Evolutionary conservation across 768 basidiomycete genomes (phyloP), one percentile per base, ranked within the genome.

Genomic region (Suillus weaverae): DNA sequence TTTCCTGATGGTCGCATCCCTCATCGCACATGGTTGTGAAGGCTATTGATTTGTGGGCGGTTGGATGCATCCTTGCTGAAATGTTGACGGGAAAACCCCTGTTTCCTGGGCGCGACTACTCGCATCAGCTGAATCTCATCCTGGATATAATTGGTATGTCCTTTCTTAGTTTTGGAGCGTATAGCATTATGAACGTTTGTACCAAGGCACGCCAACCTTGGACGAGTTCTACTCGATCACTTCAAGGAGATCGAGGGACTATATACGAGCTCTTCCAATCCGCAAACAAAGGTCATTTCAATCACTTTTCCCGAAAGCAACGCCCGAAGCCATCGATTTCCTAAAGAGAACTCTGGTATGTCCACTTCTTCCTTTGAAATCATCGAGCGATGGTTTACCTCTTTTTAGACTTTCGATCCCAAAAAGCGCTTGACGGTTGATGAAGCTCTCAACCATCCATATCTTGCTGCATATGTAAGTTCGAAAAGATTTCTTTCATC

Each of bases 191-290:
- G 72, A 69, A 50, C 73, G 77, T 20, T 62, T 48, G 36, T 50
- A 68, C 53, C 71, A 65, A 86, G 86, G 88, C 54, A 97, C 94
- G 1, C 94, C 94, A 1, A 90, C 89, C 43, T 81, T 95, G 55
- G 94, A 95, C 66, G 95, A 96, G 73, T 95, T 94, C 75, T 91
- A 95, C 77, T 87, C 91, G 43, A 95, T 96, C 76, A 94, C 92
- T 2, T 91, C 90, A 5, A 84, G 88, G 56, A 83, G 93, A 57
- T 94, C 92, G 61, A 85, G 91, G 63, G 92, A 96, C 71, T 95
- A 96, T 77, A 88, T 97, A 70, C 88, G 93, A 53, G 88, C 90
- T 7, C 81, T 96, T 64, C 93, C 92, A 53, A 93, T 95, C 71
- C 85, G 89, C 69, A 94, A 90, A 77, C 85, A 85, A 70, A 81